Evolutionary conservation across 164 flowering plant genomes (phyloP), one percentile per base, ranked within the genome.

Genomic region (Protea cynaroides): DNA sequence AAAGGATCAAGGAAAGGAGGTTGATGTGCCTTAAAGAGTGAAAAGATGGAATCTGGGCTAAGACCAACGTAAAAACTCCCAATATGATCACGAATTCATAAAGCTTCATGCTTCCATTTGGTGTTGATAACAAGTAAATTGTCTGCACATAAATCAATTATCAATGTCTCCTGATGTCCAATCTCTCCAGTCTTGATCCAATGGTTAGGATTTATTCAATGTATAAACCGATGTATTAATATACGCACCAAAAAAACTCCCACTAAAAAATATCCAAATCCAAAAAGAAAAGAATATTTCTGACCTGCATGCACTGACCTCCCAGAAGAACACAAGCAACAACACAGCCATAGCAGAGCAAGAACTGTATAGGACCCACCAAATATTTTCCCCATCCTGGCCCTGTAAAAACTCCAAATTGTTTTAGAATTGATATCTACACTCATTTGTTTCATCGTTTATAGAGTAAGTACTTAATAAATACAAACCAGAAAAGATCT

Each of bases 31-130:
- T 74, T 11, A 94, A 75, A 7, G 99, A 89, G 76, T 94, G 99
- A 56, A 94, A 94, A 17, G 99, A 94, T 52, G 97, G 99, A 66
- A 94, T 63, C 73, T 94, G 96, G 47, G 93, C 97, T 61, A 94
- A 79, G 47, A 89, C 72, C 81, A 94, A 65, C 83, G 83, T 82
- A 19, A 91, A 59, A 50, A 75, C 63, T 65, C 97, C 97, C 59
- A 87, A 89, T 68, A 91, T 82, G 7, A 80, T 70, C 14, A 94
- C 79, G 65, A 91, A 94, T 51, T 84, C 76, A 66, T 78, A 90
- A 0, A 91, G 80, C 78, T 94, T 82, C 95, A 91, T 83, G 0
- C 25, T 57, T 5, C 90, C 96, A 62, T 77, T 38, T 70, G 95
- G 85, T 7, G 47, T 71, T 9, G 76, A 80, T 8, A 91, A 63